Base-by-base conservation (phyloP, 2,329 filamentous ascomycete genomes). In the Trichoderma sp. region DNA sequence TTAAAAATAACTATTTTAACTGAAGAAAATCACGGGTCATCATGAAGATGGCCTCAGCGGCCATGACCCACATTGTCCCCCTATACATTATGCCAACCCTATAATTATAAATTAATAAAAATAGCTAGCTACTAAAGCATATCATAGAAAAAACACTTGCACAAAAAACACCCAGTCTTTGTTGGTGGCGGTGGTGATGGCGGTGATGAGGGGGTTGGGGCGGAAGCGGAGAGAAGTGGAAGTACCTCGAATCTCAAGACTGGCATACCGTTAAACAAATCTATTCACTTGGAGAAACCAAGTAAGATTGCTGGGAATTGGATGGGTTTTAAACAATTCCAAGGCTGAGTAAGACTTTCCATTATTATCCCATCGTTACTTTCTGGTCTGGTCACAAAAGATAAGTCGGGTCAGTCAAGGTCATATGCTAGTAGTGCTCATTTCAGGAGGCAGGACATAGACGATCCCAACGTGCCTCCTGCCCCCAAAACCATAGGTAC, bases 201-300 rank as follows among this genome's bases (percentile, higher is more conserved):
- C n/a, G 34, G 8, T 12, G 54, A 19, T 12, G 34, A 12, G 13
- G 54, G 54, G 27, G 54, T 12, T 9, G 34, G 34, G 27, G 54
- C 34, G 34, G 34, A 7, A 19, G 54, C 13, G 34, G 54, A 34
- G 17, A n/a, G 54, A 42, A 58, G 54, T 17, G 34, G 54, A 29
- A 17, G 5, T 19, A 19, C 54, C 54, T 27, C 35, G n/a, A n/a
- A n/a, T 58, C 54, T 58, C 34, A 58, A 58, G 54, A 13, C 54
- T 58, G 54, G n/a, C n/a, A 58, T 58, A 58, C 39, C 34, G 54
- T 58, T 42, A 58, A 58, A 42, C 54, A 58, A 39, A 19, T 58
- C 54, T 37, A 25, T 58, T 29, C 19, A 39, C 19, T 27, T 29
- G 54, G 27, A 42, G 34, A 42, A 58, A 27, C 12, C 27, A 54